Conservation (phyloP, 2,329 filamentous ascomycete species). For the Neopestalotiopsis sp. region DNA sequence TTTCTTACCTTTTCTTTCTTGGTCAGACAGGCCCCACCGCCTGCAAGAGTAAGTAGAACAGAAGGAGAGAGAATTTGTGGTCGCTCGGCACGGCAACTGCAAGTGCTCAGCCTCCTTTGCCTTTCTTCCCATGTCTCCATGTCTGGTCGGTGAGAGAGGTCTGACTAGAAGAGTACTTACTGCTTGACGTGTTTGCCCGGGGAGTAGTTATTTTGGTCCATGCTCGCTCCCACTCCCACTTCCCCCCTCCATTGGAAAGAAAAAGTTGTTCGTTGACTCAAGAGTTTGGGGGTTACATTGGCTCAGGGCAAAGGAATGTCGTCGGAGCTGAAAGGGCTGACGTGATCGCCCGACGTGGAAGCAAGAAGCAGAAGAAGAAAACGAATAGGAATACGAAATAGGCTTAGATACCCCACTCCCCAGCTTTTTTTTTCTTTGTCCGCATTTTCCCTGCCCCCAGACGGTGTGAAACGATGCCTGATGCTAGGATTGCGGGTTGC, state of each 20-base stretch:
- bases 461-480: conserved; percentile 12
- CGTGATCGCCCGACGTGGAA: conserved; percentile 11
- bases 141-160: not conserved
- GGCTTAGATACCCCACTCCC: conserved; percentile 3
- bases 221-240: not conserved
- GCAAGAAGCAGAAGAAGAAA: not conserved
- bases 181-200: not conserved
- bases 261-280: not conserved
- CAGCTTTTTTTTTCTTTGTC: not conserved
- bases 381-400: not conserved
- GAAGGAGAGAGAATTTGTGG: not conserved
- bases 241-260: not conserved
- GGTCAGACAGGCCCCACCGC: not conserved
- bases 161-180: not conserved
- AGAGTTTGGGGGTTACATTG: conserved; percentile 9
- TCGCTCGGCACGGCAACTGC: not conserved
- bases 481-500: not conserved
- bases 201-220: not conserved
- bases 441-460: conserved; percentile 9
- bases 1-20: not conserved
- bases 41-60: not conserved
- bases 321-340: conserved; percentile 17
- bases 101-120: not conserved
- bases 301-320: not conserved
- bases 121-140: not conserved